Evolutionary conservation across 176 grass and related monocot species (phyloP).

Genomic region (Aegilops sharonensis): DNA sequence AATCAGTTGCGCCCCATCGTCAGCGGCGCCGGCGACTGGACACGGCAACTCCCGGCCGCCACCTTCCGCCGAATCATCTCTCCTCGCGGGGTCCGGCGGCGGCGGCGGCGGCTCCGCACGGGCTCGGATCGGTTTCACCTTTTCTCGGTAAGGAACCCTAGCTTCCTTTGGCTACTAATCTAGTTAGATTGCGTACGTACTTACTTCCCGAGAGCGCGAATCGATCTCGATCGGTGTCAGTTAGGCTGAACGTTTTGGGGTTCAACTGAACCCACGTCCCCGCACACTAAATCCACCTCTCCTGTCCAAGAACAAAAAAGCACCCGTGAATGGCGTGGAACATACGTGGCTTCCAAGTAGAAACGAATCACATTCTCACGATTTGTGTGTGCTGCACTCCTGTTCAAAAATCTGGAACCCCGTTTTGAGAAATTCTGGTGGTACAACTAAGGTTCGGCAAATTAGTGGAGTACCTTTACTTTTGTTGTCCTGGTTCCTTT

Average conservation of each 20-base stretch:
- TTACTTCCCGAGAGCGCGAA: background rate
- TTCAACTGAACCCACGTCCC: background rate
- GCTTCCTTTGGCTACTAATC: background rate
- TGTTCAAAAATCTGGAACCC: background rate
- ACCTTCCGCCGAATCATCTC: background rate
- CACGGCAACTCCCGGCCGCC: background rate
- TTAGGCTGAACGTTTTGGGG: background rate
- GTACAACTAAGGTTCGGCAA: background rate
- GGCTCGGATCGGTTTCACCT: background rate
- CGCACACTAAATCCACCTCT: background rate
- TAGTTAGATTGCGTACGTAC: background rate
- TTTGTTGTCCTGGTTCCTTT: background rate
- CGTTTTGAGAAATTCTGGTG: background rate
- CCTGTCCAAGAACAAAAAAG: background rate
- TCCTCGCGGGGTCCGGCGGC: background rate
- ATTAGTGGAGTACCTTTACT: background rate
- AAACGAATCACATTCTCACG: background rate
- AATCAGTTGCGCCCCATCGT: background rate
- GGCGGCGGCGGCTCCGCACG: background rate
- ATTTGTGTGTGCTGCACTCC: background rate
- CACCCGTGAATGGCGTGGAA: background rate
- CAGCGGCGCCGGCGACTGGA: conserved; percentile 1
- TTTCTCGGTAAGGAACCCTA: conserved; percentile 23
- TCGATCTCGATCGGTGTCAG: background rate
- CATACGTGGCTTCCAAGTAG: background rate